phyloP scores from a whole-genome alignment of 1,139 yeast species.

The Oligophagozyma castellii region DNA sequence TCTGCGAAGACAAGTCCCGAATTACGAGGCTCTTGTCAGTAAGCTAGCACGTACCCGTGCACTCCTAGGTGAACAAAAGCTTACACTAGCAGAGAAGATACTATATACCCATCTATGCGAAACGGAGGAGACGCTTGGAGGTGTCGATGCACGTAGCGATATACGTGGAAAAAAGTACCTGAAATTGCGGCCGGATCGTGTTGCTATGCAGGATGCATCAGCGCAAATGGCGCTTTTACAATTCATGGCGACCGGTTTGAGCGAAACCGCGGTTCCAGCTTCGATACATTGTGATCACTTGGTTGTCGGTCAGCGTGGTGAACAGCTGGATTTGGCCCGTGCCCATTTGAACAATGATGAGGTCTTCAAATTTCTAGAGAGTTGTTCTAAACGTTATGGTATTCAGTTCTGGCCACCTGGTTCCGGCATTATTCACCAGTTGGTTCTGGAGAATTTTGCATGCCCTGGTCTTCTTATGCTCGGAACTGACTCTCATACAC shows the following conservation, averaged over 20 bases:
- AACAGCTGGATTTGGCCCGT: slow-evolving; percentile 54
- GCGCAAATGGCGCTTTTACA: slow-evolving; percentile 96
- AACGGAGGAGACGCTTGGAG: slow-evolving; percentile 60
- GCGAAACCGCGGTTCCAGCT: slow-evolving; percentile 78
- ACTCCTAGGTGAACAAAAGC: slow-evolving; percentile 55
- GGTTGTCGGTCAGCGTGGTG: slow-evolving; percentile 92
- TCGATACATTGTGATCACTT: slow-evolving; percentile 96
- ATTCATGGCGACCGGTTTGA: slow-evolving; percentile 91
- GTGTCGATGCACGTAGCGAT: slow-evolving; percentile 29
- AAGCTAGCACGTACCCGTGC: slow-evolving; percentile 51
- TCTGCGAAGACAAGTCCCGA: too few relatives aligned
- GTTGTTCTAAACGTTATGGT: slow-evolving; percentile 86
- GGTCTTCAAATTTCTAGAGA: slow-evolving; percentile 82
- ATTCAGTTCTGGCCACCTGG: slow-evolving; percentile 99
- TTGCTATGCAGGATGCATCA: slow-evolving; percentile 98
- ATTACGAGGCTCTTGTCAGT: slow-evolving; percentile 57
- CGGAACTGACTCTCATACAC: slow-evolving; percentile 96
- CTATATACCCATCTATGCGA: slow-evolving; percentile 79
- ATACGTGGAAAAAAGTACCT: slow-evolving; percentile 78
- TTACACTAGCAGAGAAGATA: slow-evolving; percentile 88
- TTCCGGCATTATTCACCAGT: slow-evolving; percentile 95
- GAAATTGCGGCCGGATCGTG: slow-evolving; percentile 92
- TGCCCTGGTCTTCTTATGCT: slow-evolving; percentile 94
- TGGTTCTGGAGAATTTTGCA: slow-evolving; percentile 86
- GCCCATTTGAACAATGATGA: slow-evolving; percentile 82